These are phyloP conservation scores for Candida krabiensis DNA, from an alignment of 805 yeast genomes.

Conservation along the genomic window DNA sequence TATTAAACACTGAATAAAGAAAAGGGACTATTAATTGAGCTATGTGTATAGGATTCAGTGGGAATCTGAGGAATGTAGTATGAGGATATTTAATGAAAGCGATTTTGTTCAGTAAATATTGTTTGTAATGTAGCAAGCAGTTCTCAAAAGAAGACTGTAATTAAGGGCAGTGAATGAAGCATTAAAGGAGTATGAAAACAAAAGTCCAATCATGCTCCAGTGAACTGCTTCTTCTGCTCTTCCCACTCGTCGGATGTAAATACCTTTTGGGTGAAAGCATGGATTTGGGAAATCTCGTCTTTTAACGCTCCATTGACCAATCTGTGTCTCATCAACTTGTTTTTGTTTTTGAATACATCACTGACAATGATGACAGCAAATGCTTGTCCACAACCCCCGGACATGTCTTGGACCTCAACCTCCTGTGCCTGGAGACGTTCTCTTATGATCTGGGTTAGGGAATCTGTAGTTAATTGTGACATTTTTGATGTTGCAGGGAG, in stretches of 20 bases:
- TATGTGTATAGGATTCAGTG: too few species aligned
- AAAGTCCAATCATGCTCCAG: too few species aligned
- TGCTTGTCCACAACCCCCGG: conserved; percentile 98
- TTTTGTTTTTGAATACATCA: conserved; percentile 72
- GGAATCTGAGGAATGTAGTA: too few species aligned
- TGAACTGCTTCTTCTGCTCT: conserved; percentile 32
- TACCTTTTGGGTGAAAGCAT: conserved; percentile 93
- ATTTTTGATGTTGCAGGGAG: conserved; percentile 3
- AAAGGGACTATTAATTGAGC: too few species aligned
- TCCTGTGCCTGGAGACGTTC: conserved; percentile 59
- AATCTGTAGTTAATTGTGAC: conserved; percentile 32
- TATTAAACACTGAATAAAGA: too few species aligned
- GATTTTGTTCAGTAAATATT: too few species aligned
- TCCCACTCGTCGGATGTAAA: conserved; percentile 91
- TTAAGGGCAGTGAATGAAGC: too few species aligned
- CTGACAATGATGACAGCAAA: conserved; percentile 87
- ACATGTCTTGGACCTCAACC: conserved; percentile 74
- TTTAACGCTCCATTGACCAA: conserved; percentile 76
- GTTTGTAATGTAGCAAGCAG: too few species aligned
- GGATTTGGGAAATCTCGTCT: conserved; percentile 84
- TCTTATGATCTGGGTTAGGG: conserved; percentile 48
- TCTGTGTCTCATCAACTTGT: conserved; percentile 82
- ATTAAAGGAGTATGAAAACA: too few species aligned
- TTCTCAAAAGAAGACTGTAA: too few species aligned
- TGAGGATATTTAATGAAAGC: too few species aligned